Percentiles rank a stretch among this genome's conserved stretches.
phyloP scores from a whole-genome alignment of 768 basidiomycete species.

The Piloderma croceum region DNA sequence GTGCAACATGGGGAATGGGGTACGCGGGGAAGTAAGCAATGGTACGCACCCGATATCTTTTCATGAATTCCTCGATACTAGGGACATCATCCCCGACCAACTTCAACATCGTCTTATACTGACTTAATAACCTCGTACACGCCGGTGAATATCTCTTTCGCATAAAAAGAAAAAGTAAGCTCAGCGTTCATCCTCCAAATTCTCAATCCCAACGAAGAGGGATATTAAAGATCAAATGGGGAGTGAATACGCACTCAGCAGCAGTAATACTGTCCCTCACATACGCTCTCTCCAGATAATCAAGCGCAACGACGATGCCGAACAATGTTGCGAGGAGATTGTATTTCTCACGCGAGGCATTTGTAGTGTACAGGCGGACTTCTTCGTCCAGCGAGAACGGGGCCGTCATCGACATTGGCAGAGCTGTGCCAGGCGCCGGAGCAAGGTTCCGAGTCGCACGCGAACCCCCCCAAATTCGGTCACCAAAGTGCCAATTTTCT shows the following conservation, averaged over 20 bases:
- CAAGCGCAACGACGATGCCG: conserved; percentile 84
- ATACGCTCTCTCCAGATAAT: conserved; percentile 94
- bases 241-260: conserved; percentile 63
- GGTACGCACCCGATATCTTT: conserved; percentile 65
- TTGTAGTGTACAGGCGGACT: conserved; percentile 79
- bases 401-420: no score
- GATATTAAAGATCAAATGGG: conserved; percentile 3
- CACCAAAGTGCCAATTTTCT: no score
- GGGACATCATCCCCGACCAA: conserved; percentile 87
- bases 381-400: conserved; percentile 80
- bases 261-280: conserved; percentile 89
- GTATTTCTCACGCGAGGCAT: conserved; percentile 84
- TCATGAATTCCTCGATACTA: conserved; percentile 88
- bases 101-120: conserved; percentile 97
- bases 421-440: no score
- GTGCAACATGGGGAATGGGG: no score
- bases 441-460: no score
- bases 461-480: no score
- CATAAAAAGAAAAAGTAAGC: conserved; percentile 16
- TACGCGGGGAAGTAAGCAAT: neutral
- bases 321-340: conserved; percentile 87
- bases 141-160: conserved; percentile 91
- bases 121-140: conserved; percentile 88
- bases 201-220: no score
- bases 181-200: no score